Conservation (phyloP, 768 basidiomycete species). For the Mrakia frigida region DNA sequence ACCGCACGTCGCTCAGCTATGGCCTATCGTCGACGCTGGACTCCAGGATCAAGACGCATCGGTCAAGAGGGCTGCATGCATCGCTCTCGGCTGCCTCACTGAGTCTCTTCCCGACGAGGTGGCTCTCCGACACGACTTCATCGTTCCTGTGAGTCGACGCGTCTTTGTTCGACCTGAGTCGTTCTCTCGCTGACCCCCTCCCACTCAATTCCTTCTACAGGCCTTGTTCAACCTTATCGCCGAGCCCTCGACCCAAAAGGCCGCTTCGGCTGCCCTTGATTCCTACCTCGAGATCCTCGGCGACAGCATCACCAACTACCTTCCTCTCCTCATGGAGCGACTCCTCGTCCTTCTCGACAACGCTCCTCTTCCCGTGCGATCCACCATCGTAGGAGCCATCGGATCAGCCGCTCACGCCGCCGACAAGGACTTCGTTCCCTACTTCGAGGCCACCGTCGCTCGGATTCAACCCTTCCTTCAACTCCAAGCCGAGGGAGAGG, state of each 20-base stretch:
- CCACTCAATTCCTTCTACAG: constrained; percentile 45
- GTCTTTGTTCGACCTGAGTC: neutral
- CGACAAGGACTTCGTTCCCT: constrained; percentile 80
- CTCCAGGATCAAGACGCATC: constrained; percentile 73
- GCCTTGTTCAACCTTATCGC: constrained; percentile 86
- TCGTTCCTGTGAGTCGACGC: constrained; percentile 66
- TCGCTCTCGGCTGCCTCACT: constrained; percentile 89
- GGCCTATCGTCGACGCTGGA: constrained; percentile 88
- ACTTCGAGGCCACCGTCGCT: constrained; percentile 87
- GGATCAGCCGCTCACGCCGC: constrained; percentile 97
- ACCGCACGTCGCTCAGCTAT: constrained; percentile 80
- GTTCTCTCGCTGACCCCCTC: neutral
- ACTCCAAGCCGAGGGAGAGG: constrained; percentile 77
- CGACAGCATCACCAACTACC: constrained; percentile 84
- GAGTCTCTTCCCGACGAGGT: constrained; percentile 97
- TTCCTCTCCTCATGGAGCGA: constrained; percentile 89
- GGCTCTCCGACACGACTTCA: constrained; percentile 65
- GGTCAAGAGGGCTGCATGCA: constrained; percentile 90
- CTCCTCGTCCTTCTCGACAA: constrained; percentile 78
- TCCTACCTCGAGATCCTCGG: constrained; percentile 86
- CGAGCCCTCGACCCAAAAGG: constrained; percentile 76
- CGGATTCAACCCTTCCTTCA: constrained; percentile 82
- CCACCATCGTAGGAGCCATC: constrained; percentile 94
- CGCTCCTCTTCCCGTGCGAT: constrained; percentile 76
- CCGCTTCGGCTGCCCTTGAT: constrained; percentile 95